These are phyloP conservation scores for Simplicillium aogashimaense DNA, from an alignment of 2,329 filamentous ascomycete genomes.

Conservation along the genomic window DNA sequence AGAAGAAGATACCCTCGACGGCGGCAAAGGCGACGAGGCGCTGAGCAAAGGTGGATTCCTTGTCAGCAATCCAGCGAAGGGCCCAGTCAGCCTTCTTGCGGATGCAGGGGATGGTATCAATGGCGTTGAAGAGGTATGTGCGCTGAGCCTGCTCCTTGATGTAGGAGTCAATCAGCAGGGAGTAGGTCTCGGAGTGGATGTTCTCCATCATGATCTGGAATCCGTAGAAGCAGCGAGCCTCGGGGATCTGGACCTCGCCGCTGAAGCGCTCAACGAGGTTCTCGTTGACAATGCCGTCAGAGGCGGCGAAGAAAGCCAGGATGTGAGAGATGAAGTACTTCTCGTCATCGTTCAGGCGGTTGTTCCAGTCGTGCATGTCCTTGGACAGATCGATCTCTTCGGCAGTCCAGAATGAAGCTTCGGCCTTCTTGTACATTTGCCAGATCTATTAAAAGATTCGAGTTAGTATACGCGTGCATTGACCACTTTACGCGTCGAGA, in stretches of 20 bases:
- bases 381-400: conserved; percentile 99
- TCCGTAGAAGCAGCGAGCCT: conserved; percentile 98
- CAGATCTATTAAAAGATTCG: conserved; percentile 64
- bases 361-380: conserved; percentile 98
- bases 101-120: conserved; percentile 98
- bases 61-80: conserved; percentile 86
- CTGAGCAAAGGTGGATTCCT: conserved; percentile 88
- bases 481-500: conserved; percentile 60
- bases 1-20: conserved; percentile 99
- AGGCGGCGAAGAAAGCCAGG: conserved; percentile 97
- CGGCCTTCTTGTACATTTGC: conserved; percentile 99
- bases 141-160: conserved; percentile 96
- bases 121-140: conserved; percentile 92
- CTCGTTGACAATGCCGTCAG: conserved; percentile 98
- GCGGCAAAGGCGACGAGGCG: conserved; percentile 94
- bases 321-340: conserved; percentile 98
- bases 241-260: conserved; percentile 89
- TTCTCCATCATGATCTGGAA: conserved; percentile 99
- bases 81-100: conserved; percentile 99
- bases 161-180: conserved; percentile 96
- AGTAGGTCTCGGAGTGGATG: conserved; percentile 99
- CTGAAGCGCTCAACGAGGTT: conserved; percentile 98
- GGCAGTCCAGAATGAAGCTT: conserved; percentile 99
- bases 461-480: conserved; percentile 13
- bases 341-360: conserved; percentile 92